These are phyloP conservation scores for Ascochyta lentis DNA, from an alignment of 2,329 filamentous ascomycete species.

Conservation along the genomic window DNA sequence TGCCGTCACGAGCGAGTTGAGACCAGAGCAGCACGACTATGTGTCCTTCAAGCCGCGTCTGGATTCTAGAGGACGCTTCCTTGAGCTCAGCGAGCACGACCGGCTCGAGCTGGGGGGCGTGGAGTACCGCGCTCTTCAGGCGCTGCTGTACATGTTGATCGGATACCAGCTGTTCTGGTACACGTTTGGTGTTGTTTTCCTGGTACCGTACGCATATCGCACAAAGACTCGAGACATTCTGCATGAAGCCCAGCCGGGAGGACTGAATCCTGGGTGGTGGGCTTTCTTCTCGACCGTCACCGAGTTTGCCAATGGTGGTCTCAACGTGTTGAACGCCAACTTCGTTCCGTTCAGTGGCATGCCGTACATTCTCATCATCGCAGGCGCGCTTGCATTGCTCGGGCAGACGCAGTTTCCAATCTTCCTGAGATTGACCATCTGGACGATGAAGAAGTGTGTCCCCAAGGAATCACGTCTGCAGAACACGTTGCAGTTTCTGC, in stretches of 20 bases:
- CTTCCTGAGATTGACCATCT: constrained; percentile 65
- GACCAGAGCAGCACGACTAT: constrained; percentile 37
- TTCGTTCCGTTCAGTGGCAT: constrained; percentile 65
- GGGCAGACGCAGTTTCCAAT: constrained; percentile 66
- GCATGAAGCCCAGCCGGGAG: constrained; percentile 45
- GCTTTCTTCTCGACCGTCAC: constrained; percentile 55
- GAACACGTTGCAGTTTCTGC: constrained; percentile 62
- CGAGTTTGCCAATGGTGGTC: constrained; percentile 61
- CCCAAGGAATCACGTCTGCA: constrained; percentile 50
- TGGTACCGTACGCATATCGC: constrained; percentile 55
- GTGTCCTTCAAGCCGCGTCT: constrained; percentile 42
- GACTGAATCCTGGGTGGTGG: constrained; percentile 44
- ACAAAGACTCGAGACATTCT: constrained; percentile 51
- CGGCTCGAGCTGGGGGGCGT: constrained; percentile 58
- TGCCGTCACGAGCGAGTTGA: constrained; percentile 26
- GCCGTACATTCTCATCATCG: constrained; percentile 56
- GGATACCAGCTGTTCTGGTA: constrained; percentile 48
- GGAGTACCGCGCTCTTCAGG: constrained; percentile 59
- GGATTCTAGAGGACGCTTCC: constrained; percentile 41
- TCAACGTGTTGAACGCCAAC: constrained; percentile 63
- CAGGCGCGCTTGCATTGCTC: constrained; percentile 58
- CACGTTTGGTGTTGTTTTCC: constrained; percentile 54
- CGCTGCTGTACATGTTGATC: constrained; percentile 56
- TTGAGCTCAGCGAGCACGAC: constrained; percentile 50
- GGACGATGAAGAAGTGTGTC: constrained; percentile 59